These are phyloP conservation scores for Oidiodendron maius DNA, from an alignment of 495 filamentous ascomycete species.

Conservation along the genomic window DNA sequence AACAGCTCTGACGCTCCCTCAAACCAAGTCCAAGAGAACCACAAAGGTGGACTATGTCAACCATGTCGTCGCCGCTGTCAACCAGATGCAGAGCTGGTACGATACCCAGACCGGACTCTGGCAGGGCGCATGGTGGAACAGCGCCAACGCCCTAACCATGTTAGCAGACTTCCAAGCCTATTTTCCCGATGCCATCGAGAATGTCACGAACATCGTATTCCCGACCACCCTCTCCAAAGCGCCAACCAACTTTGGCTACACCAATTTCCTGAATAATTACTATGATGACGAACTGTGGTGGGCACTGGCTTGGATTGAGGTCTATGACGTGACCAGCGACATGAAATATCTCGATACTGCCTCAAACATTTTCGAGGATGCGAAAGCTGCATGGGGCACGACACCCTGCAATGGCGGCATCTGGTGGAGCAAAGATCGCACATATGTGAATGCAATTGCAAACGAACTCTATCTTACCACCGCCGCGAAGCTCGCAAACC, in stretches of 20 bases:
- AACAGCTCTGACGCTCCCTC: conserved; percentile 10
- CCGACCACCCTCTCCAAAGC: conserved; percentile 29
- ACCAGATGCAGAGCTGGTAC: conserved; percentile 56
- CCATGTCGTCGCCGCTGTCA: conserved; percentile 16
- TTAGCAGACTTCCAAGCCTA: conserved; percentile 53
- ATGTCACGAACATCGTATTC: conserved; percentile 24
- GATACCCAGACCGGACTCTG: conserved; percentile 54
- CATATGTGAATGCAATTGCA: conserved; percentile 61
- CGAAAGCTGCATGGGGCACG: conserved; percentile 43
- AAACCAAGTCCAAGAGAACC: conserved; percentile 1
- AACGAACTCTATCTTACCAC: conserved; percentile 70
- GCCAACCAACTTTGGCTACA: conserved; percentile 2
- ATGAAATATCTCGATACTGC: conserved; percentile 49
- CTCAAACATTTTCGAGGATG: conserved; percentile 54
- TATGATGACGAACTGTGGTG: conserved; percentile 74
- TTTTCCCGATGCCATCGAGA: conserved; percentile 27
- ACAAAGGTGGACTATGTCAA: conserved; percentile 12
- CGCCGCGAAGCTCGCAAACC: conserved; percentile 67
- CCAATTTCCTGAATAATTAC: conserved; percentile 52
- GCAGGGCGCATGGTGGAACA: conserved; percentile 71
- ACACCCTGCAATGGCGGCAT: conserved; percentile 53
- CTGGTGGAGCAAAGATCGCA: conserved; percentile 59
- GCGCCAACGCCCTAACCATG: conserved; percentile 60
- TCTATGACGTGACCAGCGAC: conserved; percentile 55
- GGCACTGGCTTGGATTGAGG: conserved; percentile 60